A percentile compares a stretch with the other conserved stretches of the same genome.
These are phyloP conservation scores for Calendula officinalis DNA, from an alignment of 129 eudicot genomes.

Conservation along the genomic window DNA sequence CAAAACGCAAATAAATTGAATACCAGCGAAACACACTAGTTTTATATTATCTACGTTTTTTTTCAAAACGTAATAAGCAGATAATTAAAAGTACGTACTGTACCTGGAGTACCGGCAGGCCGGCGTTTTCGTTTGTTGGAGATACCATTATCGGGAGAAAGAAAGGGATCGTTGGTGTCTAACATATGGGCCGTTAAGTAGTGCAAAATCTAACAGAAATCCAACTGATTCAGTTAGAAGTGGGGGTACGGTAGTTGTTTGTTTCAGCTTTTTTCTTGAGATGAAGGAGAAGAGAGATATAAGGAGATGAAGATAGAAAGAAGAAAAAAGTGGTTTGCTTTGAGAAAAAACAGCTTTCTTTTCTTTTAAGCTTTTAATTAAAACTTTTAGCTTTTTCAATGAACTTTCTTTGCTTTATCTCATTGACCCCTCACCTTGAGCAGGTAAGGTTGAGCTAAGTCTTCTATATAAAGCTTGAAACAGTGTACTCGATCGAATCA, in stretches of 20 bases:
- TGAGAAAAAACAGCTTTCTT: constrained; percentile 56
- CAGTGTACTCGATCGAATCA: constrained; percentile 17
- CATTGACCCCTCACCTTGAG: constrained; percentile 73
- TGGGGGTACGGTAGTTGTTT: constrained; percentile 33
- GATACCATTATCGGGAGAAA: constrained; percentile 44
- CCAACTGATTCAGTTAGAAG: constrained; percentile 19
- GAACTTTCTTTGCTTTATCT: constrained; percentile 54
- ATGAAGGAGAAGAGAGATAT: constrained; percentile 27
- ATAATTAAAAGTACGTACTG: neutral
- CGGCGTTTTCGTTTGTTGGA: constrained; percentile 52
- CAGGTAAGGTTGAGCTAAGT: constrained; percentile 71
- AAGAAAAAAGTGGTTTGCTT: constrained; percentile 39
- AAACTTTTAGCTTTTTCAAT: constrained; percentile 55
- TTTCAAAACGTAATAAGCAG: neutral
- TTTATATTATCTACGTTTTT: neutral
- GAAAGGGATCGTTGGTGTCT: constrained; percentile 49
- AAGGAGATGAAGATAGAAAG: constrained; percentile 7
- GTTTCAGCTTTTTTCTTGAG: constrained; percentile 46
- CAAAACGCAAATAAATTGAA: no score
- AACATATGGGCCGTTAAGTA: constrained; percentile 43
- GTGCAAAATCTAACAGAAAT: constrained; percentile 17
- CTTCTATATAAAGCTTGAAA: constrained; percentile 40
- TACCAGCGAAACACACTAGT: no score
- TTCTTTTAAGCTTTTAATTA: constrained; percentile 31
- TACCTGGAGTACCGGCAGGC: constrained; percentile 88